Conservation (phyloP, 169 alveolate genomes). For the Plasmodium falciparum region DNA sequence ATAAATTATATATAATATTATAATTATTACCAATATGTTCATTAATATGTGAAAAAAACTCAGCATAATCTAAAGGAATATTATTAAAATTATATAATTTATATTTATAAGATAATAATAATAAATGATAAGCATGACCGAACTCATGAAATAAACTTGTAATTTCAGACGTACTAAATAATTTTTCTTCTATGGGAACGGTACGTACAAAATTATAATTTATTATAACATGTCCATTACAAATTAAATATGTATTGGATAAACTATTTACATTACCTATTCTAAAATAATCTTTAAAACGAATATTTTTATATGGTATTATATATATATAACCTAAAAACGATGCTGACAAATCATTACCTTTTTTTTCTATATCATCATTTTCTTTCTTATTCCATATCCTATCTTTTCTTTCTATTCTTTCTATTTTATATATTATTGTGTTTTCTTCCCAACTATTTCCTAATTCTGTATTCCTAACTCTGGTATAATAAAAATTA, state of each 20-base stretch:
- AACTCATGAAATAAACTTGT: constrained; percentile 69
- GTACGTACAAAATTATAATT: constrained; percentile 42
- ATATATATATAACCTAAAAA: constrained; percentile 57
- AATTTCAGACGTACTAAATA: constrained; percentile 63
- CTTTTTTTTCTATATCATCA: neutral
- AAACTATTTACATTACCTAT: constrained; percentile 27
- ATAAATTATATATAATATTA: constrained; percentile 23
- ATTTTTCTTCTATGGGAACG: constrained; percentile 44
- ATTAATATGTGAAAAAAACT: constrained; percentile 69
- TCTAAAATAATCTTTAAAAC: constrained; percentile 39
- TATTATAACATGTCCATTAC: constrained; percentile 44
- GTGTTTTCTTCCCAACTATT: constrained; percentile 30
- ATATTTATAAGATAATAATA: constrained; percentile 37
- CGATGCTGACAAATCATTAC: neutral
- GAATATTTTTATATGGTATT: constrained; percentile 62
- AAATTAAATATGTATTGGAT: constrained; percentile 48
- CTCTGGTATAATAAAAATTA: constrained; percentile 36
- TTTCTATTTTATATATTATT: constrained; percentile 11
- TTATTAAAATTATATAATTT: constrained; percentile 10
- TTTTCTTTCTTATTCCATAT: constrained; percentile 8
- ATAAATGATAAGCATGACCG: constrained; percentile 74
- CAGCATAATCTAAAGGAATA: constrained; percentile 75
- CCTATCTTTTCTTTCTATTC: neutral
- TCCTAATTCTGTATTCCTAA: neutral
- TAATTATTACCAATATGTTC: constrained; percentile 55